Percentiles rank a stretch among this genome's conserved stretches.
Conservation (phyloP, 441 rosid species). For the Brassica balearica region DNA sequence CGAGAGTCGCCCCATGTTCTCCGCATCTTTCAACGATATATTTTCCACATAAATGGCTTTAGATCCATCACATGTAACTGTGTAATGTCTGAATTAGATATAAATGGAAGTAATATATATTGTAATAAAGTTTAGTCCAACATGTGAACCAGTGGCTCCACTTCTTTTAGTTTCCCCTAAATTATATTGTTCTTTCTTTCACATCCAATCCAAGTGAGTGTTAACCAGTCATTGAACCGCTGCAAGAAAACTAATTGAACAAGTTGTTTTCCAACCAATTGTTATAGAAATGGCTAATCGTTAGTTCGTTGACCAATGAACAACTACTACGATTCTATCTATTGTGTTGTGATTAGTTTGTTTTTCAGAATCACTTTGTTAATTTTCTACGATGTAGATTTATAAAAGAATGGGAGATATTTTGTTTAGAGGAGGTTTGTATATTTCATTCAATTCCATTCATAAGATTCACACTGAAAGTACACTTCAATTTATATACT, state of each 20-base stretch:
- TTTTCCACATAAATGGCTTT: background rate
- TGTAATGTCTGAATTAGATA: background rate
- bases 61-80: background rate
- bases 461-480: no score
- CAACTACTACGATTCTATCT: background rate
- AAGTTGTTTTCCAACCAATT: background rate
- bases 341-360: background rate
- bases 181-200: background rate
- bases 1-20: conserved; percentile 8
- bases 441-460: background rate
- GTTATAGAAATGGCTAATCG: background rate
- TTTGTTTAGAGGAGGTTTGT: background rate
- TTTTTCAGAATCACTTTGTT: background rate
- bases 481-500: no score
- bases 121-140: background rate
- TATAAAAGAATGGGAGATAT: background rate
- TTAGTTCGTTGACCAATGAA: background rate
- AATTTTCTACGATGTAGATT: background rate
- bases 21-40: background rate
- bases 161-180: background rate
- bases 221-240: background rate
- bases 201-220: background rate
- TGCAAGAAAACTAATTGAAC: background rate
- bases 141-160: conserved; percentile 4
- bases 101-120: background rate